These are phyloP conservation scores for Ciborinia camelliae DNA, from an alignment of 2,329 filamentous ascomycete genomes.

Conservation along the genomic window DNA sequence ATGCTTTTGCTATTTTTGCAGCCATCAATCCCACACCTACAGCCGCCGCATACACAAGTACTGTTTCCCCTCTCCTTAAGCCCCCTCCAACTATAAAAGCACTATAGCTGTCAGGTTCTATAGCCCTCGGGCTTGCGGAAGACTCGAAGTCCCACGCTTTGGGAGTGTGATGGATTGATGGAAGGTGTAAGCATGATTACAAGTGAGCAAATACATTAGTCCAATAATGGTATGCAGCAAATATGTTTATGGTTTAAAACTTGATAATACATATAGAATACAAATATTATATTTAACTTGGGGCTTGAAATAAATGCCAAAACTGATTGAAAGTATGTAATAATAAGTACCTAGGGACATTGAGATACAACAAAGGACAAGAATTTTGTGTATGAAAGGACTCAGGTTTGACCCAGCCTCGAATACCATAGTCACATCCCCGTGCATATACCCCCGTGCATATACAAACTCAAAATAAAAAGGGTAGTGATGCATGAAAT, in stretches of 20 bases:
- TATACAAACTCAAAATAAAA: neutral
- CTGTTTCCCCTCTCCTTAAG: conserved; percentile 29
- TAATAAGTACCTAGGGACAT: neutral
- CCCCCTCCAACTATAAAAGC: conserved; percentile 27
- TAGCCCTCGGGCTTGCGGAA: conserved; percentile 31
- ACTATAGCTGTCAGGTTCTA: conserved; percentile 30
- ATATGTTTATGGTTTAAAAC: neutral
- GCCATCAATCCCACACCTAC: conserved; percentile 48
- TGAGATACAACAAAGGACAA: too few relatives aligned
- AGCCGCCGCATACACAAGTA: conserved; percentile 38
- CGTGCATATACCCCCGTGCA: too few relatives aligned
- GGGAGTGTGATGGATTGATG: conserved; percentile 40
- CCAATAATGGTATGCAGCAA: neutral
- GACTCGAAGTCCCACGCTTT: conserved; percentile 25
- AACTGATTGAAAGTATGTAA: neutral
- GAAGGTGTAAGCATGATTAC: conserved; percentile 7
- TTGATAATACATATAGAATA: neutral
- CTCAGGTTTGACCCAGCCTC: neutral
- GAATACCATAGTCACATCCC: too few relatives aligned
- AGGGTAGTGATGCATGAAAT: neutral
- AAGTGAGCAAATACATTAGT: neutral
- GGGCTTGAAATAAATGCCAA: neutral
- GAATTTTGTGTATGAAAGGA: neutral
- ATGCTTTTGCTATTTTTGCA: conserved; percentile 51
- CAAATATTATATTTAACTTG: neutral